Percentiles rank a stretch among this genome's conserved stretches.
phyloP scores from a whole-genome alignment of 2,329 filamentous ascomycete genomes.

The Gnomoniopsis smithogilvyi region DNA sequence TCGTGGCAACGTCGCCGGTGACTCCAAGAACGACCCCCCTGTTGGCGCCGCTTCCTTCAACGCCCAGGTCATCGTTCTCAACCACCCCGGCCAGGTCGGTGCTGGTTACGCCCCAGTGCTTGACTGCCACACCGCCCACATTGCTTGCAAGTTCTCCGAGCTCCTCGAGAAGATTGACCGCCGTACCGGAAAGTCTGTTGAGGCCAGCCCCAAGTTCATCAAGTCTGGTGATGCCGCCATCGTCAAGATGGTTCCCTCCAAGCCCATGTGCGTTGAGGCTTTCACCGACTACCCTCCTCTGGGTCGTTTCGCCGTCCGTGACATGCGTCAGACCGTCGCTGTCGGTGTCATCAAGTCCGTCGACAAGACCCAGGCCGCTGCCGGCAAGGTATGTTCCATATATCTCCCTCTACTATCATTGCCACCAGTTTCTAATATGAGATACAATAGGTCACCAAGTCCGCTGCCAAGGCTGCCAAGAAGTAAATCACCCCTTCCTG shows the following conservation, averaged over 20 bases:
- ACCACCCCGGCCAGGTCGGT: slow-evolving; percentile 99
- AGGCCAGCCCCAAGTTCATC: slow-evolving; percentile 96
- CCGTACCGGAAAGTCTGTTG: slow-evolving; percentile 97
- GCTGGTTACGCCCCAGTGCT: slow-evolving; percentile 98
- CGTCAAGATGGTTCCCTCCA: slow-evolving; percentile 99
- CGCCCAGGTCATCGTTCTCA: slow-evolving; percentile 99
- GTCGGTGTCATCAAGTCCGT: slow-evolving; percentile 95
- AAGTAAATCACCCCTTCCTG: slow-evolving; percentile 52
- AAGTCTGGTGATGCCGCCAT: slow-evolving; percentile 99
- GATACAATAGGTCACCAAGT: slow-evolving; percentile 55
- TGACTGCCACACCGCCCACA: slow-evolving; percentile 99
- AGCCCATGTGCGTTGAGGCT: slow-evolving; percentile 99
- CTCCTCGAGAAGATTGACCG: slow-evolving; percentile 99
- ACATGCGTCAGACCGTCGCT: slow-evolving; percentile 89
- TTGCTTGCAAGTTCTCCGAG: slow-evolving; percentile 99
- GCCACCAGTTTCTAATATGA: slow-evolving; percentile 25
- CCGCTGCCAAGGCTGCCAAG: slow-evolving; percentile 71
- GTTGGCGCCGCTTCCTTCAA: slow-evolving; percentile 89
- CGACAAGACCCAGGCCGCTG: slow-evolving; percentile 55
- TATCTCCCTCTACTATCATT: slow-evolving; percentile 25
- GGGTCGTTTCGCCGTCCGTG: slow-evolving; percentile 99
- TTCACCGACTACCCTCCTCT: slow-evolving; percentile 99
- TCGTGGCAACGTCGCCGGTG: slow-evolving; percentile 99
- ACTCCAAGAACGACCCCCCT: slow-evolving; percentile 99
- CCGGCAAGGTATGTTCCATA: slow-evolving; percentile 48